These are phyloP conservation scores for Mycena amicta DNA, from an alignment of 768 basidiomycete species.

Conservation along the genomic window DNA sequence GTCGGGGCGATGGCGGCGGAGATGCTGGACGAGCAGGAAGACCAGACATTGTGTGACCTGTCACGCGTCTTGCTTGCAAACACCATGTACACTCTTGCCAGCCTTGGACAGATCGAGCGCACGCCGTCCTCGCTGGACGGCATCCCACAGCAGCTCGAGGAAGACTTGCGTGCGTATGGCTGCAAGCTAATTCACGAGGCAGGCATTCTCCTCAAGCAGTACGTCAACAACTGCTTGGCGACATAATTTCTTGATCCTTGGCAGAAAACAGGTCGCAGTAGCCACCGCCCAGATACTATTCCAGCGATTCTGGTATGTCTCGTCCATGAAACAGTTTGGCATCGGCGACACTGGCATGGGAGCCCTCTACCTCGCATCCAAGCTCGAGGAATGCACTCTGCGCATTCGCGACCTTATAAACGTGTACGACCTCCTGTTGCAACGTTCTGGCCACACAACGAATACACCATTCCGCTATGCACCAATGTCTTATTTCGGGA, in stretches of 20 bases:
- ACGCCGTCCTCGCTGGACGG: conserved; percentile 86
- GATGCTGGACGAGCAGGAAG: neutral
- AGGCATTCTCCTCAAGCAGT: conserved; percentile 90
- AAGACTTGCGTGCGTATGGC: conserved; percentile 86
- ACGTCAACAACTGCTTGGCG: conserved; percentile 30
- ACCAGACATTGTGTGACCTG: neutral
- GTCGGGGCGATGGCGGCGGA: neutral
- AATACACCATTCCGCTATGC: conserved; percentile 61
- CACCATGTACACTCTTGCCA: conserved; percentile 80
- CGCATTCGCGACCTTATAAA: conserved; percentile 95
- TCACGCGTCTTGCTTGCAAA: conserved; percentile 39
- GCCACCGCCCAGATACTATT: conserved; percentile 96
- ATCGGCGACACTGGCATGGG: conserved; percentile 90
- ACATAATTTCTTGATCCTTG: conserved; percentile 5
- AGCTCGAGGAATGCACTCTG: conserved; percentile 89
- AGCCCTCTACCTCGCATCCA: conserved; percentile 85
- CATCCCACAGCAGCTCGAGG: conserved; percentile 78
- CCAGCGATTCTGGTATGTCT: conserved; percentile 96
- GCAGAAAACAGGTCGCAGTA: conserved; percentile 93
- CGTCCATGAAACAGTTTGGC: conserved; percentile 92
- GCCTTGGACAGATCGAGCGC: conserved; percentile 71
- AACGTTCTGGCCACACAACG: conserved; percentile 60
- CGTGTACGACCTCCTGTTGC: conserved; percentile 86
- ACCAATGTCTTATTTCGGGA: conserved; percentile 89
- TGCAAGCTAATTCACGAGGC: conserved; percentile 96